Evolutionary conservation across 2,329 filamentous ascomycete species (phyloP).

Genomic region (Eutypella sp.): DNA sequence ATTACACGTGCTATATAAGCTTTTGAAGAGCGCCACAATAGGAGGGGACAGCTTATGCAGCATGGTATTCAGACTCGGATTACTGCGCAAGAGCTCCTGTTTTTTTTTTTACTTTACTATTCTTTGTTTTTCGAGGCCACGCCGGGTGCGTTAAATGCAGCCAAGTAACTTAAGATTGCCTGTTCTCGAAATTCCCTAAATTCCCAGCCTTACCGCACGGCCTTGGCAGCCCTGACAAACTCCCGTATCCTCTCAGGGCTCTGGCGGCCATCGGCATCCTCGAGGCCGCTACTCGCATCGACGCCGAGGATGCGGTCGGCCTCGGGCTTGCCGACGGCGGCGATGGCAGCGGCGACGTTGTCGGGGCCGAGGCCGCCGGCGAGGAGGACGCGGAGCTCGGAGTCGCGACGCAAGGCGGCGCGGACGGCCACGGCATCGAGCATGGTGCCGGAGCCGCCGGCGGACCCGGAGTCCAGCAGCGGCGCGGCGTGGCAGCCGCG

Average conservation of each 20-base stretch:
- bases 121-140: too few species aligned
- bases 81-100: too few species aligned
- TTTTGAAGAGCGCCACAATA: too few species aligned
- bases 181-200: neutral
- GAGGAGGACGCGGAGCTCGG: conserved; percentile 69
- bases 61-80: too few species aligned
- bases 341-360: conserved; percentile 67
- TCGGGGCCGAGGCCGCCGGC: conserved; percentile 79
- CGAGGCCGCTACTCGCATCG: conserved; percentile 92
- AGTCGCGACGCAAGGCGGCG: conserved; percentile 59
- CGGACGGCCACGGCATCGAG: conserved; percentile 69
- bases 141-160: too few species aligned
- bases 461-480: conserved; percentile 76
- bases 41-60: too few species aligned
- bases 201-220: conserved; percentile 37
- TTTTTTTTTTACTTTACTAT: too few species aligned
- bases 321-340: conserved; percentile 54
- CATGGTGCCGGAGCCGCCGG: conserved; percentile 67
- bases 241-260: conserved; percentile 72
- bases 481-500: conserved; percentile 81
- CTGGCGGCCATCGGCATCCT: conserved; percentile 74
- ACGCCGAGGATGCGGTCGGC: conserved; percentile 68
- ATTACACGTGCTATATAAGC: too few species aligned
- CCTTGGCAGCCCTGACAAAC: conserved; percentile 74
- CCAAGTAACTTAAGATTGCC: too few species aligned